Percentiles rank a stretch among this genome's conserved stretches.
Evolutionary conservation across 768 basidiomycete genomes (phyloP).

Genomic region (Rubroboletus satanas): DNA sequence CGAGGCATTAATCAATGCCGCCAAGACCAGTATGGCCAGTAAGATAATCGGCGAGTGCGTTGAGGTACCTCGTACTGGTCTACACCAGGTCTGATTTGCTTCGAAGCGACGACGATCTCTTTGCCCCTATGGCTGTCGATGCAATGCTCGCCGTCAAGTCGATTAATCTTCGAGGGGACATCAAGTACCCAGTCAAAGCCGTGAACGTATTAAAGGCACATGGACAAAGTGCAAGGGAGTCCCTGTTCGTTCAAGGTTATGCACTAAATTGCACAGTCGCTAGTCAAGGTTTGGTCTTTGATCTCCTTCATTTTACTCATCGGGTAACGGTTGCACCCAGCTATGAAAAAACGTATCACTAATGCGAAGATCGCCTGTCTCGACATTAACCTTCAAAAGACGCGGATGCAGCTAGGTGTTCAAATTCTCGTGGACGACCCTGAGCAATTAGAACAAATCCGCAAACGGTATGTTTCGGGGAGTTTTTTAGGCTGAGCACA

Average conservation of each 20-base stretch:
- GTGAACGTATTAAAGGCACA: constrained; percentile 98
- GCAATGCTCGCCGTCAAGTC: constrained; percentile 98
- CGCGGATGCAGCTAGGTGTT: constrained; percentile 95
- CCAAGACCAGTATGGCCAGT: constrained; percentile 98
- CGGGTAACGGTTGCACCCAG: constrained; percentile 38
- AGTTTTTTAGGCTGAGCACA: neutral
- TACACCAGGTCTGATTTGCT: neutral
- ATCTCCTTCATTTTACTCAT: neutral
- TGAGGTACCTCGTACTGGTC: neutral
- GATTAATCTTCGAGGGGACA: constrained; percentile 88
- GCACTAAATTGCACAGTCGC: constrained; percentile 98
- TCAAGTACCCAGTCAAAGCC: constrained; percentile 98
- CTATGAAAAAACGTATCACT: constrained; percentile 93
- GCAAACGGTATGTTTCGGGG: constrained; percentile 63
- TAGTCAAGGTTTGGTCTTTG: constrained; percentile 76
- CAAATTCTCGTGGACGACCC: constrained; percentile 98
- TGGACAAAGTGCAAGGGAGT: constrained; percentile 92
- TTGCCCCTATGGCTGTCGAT: constrained; percentile 98
- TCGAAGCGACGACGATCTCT: constrained; percentile 89
- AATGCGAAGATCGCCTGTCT: constrained; percentile 98
- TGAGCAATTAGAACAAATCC: constrained; percentile 92
- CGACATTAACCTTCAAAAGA: constrained; percentile 95
- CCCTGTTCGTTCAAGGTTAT: constrained; percentile 91
- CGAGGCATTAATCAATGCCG: constrained; percentile 91
- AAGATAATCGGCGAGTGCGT: constrained; percentile 96